phyloP scores from a whole-genome alignment of 2,329 filamentous ascomycete species.

The Microcyclospora pomicola region DNA sequence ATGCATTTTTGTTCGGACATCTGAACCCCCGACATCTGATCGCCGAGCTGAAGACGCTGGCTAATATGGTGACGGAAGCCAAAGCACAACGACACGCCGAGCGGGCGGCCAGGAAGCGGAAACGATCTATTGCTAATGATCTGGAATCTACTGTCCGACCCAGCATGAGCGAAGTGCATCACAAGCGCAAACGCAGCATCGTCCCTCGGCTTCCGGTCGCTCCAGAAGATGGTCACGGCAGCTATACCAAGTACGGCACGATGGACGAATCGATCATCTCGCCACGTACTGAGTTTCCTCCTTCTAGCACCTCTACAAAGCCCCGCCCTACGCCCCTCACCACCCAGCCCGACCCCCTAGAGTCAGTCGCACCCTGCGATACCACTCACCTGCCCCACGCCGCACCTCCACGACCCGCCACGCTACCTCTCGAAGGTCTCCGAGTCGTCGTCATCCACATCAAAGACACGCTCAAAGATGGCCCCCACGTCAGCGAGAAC shows the following conservation, averaged over 20 bases:
- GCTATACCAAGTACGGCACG: slow-evolving; percentile 11
- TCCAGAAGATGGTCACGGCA: slow-evolving; percentile 8
- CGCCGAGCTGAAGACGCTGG: slow-evolving; percentile 61
- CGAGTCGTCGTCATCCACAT: slow-evolving; percentile 84
- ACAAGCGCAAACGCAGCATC: slow-evolving; percentile 23
- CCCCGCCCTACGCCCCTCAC: background rate
- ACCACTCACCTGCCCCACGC: background rate
- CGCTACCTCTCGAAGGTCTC: slow-evolving; percentile 51
- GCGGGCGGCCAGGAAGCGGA: slow-evolving; percentile 46
- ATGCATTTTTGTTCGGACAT: slow-evolving; percentile 75
- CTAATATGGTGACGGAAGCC: slow-evolving; percentile 50
- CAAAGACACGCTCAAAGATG: slow-evolving; percentile 72
- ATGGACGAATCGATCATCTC: slow-evolving; percentile 5
- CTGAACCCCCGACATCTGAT: slow-evolving; percentile 72
- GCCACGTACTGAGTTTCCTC: slow-evolving; percentile 4
- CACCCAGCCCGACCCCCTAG: background rate
- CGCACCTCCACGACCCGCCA: background rate
- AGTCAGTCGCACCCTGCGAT: slow-evolving; percentile 1
- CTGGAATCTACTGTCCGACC: slow-evolving; percentile 12
- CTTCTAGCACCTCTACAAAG: background rate
- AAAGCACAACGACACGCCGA: slow-evolving; percentile 21
- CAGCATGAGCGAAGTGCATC: slow-evolving; percentile 11
- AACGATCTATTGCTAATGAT: slow-evolving; percentile 38
- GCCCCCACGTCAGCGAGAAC: slow-evolving; percentile 45
- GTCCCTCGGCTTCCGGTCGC: slow-evolving; percentile 8